These are phyloP conservation scores for Blastomyces gilchristii DNA, from an alignment of 2,329 filamentous ascomycete genomes.

Conservation along the genomic window DNA sequence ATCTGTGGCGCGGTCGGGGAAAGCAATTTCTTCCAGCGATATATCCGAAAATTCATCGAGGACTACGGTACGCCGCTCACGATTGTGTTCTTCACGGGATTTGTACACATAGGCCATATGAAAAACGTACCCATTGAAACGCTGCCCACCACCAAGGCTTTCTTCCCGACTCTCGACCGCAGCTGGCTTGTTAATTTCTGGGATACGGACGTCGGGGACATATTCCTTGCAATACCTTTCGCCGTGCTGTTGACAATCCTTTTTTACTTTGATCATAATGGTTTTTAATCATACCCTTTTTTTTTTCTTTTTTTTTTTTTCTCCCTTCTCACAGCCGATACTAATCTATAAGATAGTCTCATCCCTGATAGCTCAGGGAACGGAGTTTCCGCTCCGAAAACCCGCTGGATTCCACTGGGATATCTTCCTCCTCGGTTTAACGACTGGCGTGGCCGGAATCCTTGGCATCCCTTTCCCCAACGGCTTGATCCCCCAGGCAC, in stretches of 20 bases:
- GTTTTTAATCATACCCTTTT: conserved; percentile 34
- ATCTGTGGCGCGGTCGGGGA: conserved; percentile 60
- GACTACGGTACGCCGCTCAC: conserved; percentile 81
- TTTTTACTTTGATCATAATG: conserved; percentile 86
- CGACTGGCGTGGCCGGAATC: conserved; percentile 63
- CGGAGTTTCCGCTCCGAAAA: conserved; percentile 69
- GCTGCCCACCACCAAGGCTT: conserved; percentile 65
- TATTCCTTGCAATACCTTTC: conserved; percentile 82
- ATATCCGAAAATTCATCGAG: conserved; percentile 70
- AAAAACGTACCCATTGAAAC: conserved; percentile 55
- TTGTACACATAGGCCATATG: conserved; percentile 80
- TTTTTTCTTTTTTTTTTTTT: not conserved
- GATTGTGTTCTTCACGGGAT: conserved; percentile 80
- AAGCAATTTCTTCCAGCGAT: conserved; percentile 62
- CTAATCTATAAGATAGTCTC: conserved; percentile 46
- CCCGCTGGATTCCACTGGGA: conserved; percentile 83
- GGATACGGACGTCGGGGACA: conserved; percentile 59
- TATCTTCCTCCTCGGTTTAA: conserved; percentile 67
- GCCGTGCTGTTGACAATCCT: conserved; percentile 71
- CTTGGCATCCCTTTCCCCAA: conserved; percentile 73
- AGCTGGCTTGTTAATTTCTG: conserved; percentile 74
- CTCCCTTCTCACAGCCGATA: conserved; percentile 14
- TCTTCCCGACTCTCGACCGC: conserved; percentile 64
- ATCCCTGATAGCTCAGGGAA: conserved; percentile 71
- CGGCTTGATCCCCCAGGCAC: conserved; percentile 72